Evolutionary conservation across 2,329 filamentous ascomycete genomes (phyloP), one percentile per base, ranked within the genome.

Genomic region (Diaporthe citrichinensis): DNA sequence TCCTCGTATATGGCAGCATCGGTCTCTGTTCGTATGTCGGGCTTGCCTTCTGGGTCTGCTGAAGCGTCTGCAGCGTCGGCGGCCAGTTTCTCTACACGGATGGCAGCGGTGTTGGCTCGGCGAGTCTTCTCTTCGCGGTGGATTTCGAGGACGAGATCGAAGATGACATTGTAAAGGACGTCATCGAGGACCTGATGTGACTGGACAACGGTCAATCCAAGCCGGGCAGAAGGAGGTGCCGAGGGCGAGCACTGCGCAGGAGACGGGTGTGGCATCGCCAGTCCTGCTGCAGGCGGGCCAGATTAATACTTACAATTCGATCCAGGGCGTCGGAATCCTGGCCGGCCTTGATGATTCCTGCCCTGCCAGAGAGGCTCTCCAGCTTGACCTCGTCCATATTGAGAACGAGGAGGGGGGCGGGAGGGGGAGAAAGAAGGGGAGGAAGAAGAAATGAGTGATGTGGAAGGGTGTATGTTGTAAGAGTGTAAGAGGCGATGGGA

Each of bases 61-160:
- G 88, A 87, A 76, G 85, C 86, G 71, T 91, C 89, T 62, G 89
- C 88, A 77, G 88, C 84, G 77, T 91, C 88, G 78, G 87, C 85
- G 71, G 89, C 90, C 78, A 91, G 83, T 80, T 92, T 92, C 83
- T 93, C 91, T 80, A 92, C 89, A 65, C 88, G 86, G 79, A 93
- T 92, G 78, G 91, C 88, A 80, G 93, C 89, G 76, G 93, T 89
- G 78, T 90, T 85, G 79, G 92, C 91, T 82, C 93, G 91, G 72
- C 94, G 91, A 78, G 92, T 90, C 86, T 96, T 96, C 85, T 96
- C 94, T 79, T 94, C 90, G 78, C 93, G 93, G 83, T 96, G 94
- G 55, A 91, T 92, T 82, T 94, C 91, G 80, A 95, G 88, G 78
- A 95, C 87, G 71, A 95, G 88, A 82, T 94, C 93, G 83, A 94